phyloP scores from a whole-genome alignment of 2,329 filamentous ascomycete species.

The Monosporascus sp. region DNA sequence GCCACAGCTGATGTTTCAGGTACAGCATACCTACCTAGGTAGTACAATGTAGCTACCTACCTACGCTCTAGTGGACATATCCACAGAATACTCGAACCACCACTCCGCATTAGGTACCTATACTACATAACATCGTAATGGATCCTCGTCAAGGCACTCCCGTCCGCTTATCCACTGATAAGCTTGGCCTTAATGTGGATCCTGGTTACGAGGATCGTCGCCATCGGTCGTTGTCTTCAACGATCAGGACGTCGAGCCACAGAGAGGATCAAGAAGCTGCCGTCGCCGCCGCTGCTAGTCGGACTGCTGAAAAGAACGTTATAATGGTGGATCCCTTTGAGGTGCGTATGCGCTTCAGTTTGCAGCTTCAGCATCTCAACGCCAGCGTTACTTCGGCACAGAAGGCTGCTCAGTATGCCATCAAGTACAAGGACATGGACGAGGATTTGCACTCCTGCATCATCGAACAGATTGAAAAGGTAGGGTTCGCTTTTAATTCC shows the following conservation, averaged over 20 bases:
- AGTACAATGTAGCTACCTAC: too few relatives aligned
- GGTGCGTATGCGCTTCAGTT: slow-evolving; percentile 95
- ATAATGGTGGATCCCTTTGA: slow-evolving; percentile 82
- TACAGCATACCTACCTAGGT: too few relatives aligned
- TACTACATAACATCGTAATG: too few relatives aligned
- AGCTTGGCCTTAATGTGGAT: not conserved
- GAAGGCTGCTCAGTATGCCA: slow-evolving; percentile 90
- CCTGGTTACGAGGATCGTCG: not conserved
- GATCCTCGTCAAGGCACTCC: too few relatives aligned
- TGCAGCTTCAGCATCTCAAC: slow-evolving; percentile 83
- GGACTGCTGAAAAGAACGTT: slow-evolving; percentile 1
- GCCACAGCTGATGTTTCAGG: too few relatives aligned
- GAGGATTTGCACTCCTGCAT: slow-evolving; percentile 98
- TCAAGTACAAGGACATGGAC: slow-evolving; percentile 90
- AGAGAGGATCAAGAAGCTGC: not conserved
- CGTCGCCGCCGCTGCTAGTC: not conserved
- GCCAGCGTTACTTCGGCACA: slow-evolving; percentile 84
- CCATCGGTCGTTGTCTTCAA: not conserved
- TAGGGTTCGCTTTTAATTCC: slow-evolving; percentile 33
- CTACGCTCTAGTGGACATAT: too few relatives aligned
- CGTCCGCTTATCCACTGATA: too few relatives aligned
- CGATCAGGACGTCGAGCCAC: not conserved
- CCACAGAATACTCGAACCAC: too few relatives aligned
- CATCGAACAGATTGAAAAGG: slow-evolving; percentile 85
- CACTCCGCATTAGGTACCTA: too few relatives aligned